A percentile compares a stretch with the other conserved stretches of the same genome.
Evolutionary conservation across 805 yeast species (phyloP).

Genomic region (Myxozyma neglecta): DNA sequence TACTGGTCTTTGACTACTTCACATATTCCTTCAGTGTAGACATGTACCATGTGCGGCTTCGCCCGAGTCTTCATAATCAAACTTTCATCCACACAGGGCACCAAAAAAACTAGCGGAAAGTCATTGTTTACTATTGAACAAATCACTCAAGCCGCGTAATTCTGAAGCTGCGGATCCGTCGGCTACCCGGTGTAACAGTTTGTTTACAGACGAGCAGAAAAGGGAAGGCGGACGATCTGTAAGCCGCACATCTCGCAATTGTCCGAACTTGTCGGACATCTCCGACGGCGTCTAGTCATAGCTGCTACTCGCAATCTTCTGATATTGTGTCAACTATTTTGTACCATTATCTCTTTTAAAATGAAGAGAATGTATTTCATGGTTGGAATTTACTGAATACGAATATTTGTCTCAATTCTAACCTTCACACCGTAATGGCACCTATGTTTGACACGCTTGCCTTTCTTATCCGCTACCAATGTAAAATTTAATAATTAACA

Average conservation of each 20-base stretch:
- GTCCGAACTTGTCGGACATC: slow-evolving; percentile 16
- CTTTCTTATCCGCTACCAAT: too few species aligned
- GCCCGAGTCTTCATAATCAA: neutral
- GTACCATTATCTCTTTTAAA: too few species aligned
- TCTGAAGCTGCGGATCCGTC: neutral
- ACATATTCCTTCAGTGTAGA: neutral
- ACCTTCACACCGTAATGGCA: too few species aligned
- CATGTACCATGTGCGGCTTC: neutral
- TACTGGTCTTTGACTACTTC: neutral
- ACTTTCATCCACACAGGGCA: neutral
- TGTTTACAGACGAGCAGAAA: neutral
- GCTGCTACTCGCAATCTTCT: too few species aligned
- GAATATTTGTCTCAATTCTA: too few species aligned
- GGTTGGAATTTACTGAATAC: too few species aligned
- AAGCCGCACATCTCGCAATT: slow-evolving; percentile 17
- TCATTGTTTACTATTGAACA: neutral
- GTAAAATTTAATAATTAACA: too few species aligned
- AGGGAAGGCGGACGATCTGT: neutral
- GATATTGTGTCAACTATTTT: too few species aligned
- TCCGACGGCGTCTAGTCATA: neutral
- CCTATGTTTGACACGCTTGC: too few species aligned
- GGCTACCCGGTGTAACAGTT: neutral
- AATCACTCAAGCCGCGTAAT: neutral
- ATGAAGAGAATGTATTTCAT: too few species aligned
- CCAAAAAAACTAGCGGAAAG: too few species aligned